These are phyloP conservation scores for Euphorbia tirucalli DNA, from an alignment of 345 rosid genomes.

Conservation along the genomic window DNA sequence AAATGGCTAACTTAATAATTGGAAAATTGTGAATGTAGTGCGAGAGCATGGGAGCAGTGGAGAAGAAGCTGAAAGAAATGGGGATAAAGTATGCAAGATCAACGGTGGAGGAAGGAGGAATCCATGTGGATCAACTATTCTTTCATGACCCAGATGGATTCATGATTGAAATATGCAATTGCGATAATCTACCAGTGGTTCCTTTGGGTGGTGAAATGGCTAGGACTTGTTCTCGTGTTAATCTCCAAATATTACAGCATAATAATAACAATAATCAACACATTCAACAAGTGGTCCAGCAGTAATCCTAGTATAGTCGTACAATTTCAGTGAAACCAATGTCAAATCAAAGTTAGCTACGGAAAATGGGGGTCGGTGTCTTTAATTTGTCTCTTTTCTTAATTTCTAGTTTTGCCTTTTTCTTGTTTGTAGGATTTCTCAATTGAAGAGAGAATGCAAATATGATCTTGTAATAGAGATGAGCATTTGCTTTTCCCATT, in stretches of 20 bases:
- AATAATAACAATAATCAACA: slow-evolving; percentile 6
- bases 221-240: slow-evolving; percentile 17
- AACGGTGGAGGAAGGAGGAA: slow-evolving; percentile 39
- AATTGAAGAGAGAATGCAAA: no score
- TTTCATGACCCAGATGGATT: slow-evolving; percentile 49
- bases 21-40: no score
- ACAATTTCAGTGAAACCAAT: not conserved
- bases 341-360: no score
- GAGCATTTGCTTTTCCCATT: no score
- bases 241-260: slow-evolving; percentile 1
- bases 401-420: no score
- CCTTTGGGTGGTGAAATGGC: slow-evolving; percentile 28
- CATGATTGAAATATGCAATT: slow-evolving; percentile 46
- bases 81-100: slow-evolving; percentile 29
- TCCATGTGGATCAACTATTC: slow-evolving; percentile 40
- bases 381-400: no score
- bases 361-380: not conserved
- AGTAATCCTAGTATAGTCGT: not conserved
- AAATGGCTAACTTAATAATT: no score
- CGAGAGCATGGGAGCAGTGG: slow-evolving; percentile 39
- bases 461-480: no score
- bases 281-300: slow-evolving; percentile 6
- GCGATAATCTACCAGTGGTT: slow-evolving; percentile 39
- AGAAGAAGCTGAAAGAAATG: slow-evolving; percentile 35
- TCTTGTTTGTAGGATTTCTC: no score